Evolutionary conservation across 2,329 filamentous ascomycete species (phyloP).

Genomic region (Sporothrix mexicana): DNA sequence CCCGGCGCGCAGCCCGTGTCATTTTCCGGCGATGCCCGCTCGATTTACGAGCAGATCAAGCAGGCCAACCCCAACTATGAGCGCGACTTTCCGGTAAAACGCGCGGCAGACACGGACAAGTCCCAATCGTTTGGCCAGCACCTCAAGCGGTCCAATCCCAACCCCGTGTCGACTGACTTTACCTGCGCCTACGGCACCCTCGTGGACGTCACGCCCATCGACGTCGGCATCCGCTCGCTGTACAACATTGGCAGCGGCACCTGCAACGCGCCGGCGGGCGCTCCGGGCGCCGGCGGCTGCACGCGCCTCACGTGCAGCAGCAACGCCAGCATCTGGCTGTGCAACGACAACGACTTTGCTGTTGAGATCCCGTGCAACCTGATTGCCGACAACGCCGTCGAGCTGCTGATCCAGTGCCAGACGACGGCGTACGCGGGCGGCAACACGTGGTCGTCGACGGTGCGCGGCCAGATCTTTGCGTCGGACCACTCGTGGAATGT

Average conservation of each 20-base stretch:
- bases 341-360: constrained; percentile 25
- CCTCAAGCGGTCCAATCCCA: constrained; percentile 7
- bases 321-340: constrained; percentile 27
- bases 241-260: constrained; percentile 18
- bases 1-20: background rate
- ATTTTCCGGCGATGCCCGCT: background rate
- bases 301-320: constrained; percentile 13
- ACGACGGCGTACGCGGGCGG: constrained; percentile 4
- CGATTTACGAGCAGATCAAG: constrained; percentile 12
- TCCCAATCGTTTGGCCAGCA: too few relatives aligned
- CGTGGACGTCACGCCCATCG: constrained; percentile 22
- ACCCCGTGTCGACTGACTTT: constrained; percentile 20
- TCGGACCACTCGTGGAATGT: constrained; percentile 25
- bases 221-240: constrained; percentile 23
- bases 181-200: constrained; percentile 23
- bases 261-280: constrained; percentile 12
- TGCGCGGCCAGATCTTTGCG: background rate
- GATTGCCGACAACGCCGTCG: constrained; percentile 23
- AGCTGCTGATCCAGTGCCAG: constrained; percentile 25
- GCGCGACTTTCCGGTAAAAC: too few relatives aligned
- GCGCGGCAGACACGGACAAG: too few relatives aligned
- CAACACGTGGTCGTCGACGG: constrained; percentile 3
- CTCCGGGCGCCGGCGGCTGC: background rate
- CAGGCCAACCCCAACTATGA: background rate
- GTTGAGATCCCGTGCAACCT: constrained; percentile 8